A percentile compares a stretch with the other conserved stretches of the same genome.
These are phyloP conservation scores for Coriaria nepalensis DNA, from an alignment of 306 rosid genomes.

Conservation along the genomic window DNA sequence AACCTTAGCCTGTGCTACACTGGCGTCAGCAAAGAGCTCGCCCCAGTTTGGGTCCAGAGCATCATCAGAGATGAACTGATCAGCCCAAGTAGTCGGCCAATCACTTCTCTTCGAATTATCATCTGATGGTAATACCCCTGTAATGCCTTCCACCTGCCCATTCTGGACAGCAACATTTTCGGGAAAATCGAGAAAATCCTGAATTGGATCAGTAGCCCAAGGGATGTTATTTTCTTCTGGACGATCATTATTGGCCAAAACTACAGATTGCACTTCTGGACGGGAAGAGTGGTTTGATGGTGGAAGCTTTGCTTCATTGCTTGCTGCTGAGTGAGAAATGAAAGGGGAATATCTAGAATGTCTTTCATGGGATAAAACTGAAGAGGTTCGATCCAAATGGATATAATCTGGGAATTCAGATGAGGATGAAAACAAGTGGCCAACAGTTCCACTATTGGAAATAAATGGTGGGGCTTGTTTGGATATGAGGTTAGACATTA, in stretches of 20 bases:
- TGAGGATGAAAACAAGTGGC: slow-evolving; percentile 29
- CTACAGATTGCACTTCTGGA: slow-evolving; percentile 27
- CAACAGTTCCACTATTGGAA: slow-evolving; percentile 24
- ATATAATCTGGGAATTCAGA: slow-evolving; percentile 20
- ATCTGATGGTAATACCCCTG: slow-evolving; percentile 27
- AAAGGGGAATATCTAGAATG: slow-evolving; percentile 31
- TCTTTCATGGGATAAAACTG: slow-evolving; percentile 29
- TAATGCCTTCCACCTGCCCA: slow-evolving; percentile 34
- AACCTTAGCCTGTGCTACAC: slow-evolving; percentile 38
- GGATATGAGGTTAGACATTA: slow-evolving; percentile 21
- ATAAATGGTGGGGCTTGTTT: slow-evolving; percentile 30
- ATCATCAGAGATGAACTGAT: slow-evolving; percentile 42
- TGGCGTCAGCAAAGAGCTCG: slow-evolving; percentile 49
- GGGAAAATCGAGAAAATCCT: slow-evolving; percentile 40
- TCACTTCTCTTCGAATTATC: slow-evolving; percentile 38
- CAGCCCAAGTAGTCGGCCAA: slow-evolving; percentile 58
- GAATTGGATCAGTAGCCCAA: slow-evolving; percentile 56
- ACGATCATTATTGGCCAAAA: slow-evolving; percentile 17
- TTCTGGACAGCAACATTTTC: slow-evolving; percentile 39
- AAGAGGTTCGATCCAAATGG: slow-evolving; percentile 11
- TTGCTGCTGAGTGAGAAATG: slow-evolving; percentile 23
- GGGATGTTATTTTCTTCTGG: slow-evolving; percentile 29
- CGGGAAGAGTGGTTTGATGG: slow-evolving; percentile 23
- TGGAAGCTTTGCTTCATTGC: slow-evolving; percentile 22
- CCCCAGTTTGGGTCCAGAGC: slow-evolving; percentile 51